These are phyloP conservation scores for Botryotinia calthae DNA, from an alignment of 2,329 filamentous ascomycete species.

Conservation along the genomic window DNA sequence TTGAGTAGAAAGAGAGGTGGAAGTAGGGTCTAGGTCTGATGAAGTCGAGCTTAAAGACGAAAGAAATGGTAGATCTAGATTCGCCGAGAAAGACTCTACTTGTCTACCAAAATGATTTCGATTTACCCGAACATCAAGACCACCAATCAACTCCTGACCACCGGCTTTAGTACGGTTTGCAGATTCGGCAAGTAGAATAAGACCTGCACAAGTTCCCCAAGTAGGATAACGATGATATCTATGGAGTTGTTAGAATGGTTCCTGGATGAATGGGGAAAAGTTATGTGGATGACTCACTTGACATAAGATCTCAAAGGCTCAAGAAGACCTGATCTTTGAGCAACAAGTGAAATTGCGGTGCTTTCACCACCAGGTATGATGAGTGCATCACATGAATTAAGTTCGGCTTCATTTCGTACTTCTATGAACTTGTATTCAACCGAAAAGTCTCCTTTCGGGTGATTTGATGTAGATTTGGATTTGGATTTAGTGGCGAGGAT, in stretches of 20 bases:
- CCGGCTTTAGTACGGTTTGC: constrained; percentile 87
- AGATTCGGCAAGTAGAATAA: constrained; percentile 85
- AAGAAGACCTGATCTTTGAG: constrained; percentile 74
- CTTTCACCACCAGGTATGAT: constrained; percentile 94
- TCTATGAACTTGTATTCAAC: constrained; percentile 57
- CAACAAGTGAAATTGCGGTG: constrained; percentile 88
- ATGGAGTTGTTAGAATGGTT: constrained; percentile 21
- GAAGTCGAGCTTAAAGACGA: constrained; percentile 19
- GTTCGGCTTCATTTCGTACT: constrained; percentile 72
- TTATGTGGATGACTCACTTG: constrained; percentile 59
- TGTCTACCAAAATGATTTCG: constrained; percentile 95
- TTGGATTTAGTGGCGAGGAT: constrained; percentile 40
- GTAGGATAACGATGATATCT: constrained; percentile 76
- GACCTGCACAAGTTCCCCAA: constrained; percentile 94
- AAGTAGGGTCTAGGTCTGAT: constrained; percentile 29
- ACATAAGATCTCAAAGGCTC: constrained; percentile 87
- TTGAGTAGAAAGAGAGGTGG: not conserved
- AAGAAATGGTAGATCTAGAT: constrained; percentile 71
- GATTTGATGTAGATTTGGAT: not conserved
- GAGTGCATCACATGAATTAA: constrained; percentile 74
- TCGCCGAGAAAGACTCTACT: constrained; percentile 82
- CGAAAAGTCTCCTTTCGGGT: not conserved
- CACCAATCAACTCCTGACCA: constrained; percentile 90
- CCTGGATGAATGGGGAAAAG: not conserved
- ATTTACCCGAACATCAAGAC: constrained; percentile 84